These are phyloP conservation scores for Schrenkiella parvula DNA, from an alignment of 345 rosid genomes.

Conservation along the genomic window DNA sequence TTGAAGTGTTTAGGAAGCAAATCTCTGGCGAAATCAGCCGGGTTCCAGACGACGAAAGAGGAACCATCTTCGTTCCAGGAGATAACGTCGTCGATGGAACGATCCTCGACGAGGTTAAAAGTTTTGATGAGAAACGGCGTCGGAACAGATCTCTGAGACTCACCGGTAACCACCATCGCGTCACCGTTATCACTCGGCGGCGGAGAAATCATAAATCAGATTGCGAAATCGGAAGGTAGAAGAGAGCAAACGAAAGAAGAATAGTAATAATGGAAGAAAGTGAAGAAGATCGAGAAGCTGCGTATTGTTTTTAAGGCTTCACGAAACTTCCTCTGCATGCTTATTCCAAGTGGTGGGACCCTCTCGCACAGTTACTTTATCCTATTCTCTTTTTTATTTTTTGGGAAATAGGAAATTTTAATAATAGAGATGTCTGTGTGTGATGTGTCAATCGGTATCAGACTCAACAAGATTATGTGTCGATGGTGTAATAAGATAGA, in stretches of 20 bases:
- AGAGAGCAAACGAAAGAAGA: background rate
- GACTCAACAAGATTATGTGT: constrained; percentile 5
- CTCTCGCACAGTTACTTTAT: background rate
- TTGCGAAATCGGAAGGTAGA: background rate
- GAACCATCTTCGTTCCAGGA: constrained; percentile 95
- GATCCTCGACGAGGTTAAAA: constrained; percentile 74
- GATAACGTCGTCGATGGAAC: constrained; percentile 58
- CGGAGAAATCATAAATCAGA: constrained; percentile 14
- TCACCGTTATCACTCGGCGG: constrained; percentile 30
- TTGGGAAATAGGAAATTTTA: background rate
- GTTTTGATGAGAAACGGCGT: constrained; percentile 88
- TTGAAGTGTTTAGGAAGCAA: constrained; percentile 83
- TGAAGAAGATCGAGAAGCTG: constrained; percentile 38
- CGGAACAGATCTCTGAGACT: constrained; percentile 63
- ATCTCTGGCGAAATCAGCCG: constrained; percentile 76
- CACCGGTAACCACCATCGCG: constrained; percentile 22
- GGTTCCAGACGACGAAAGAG: constrained; percentile 81
- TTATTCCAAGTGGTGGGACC: constrained; percentile 24
- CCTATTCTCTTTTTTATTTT: background rate
- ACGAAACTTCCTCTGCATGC: constrained; percentile 50
- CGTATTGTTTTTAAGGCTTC: constrained; percentile 34
- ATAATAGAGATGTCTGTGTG: background rate
- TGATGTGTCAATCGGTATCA: constrained; percentile 7
- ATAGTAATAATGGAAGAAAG: background rate
- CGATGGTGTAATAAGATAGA: background rate